phyloP scores from a whole-genome alignment of 169 alveolate species.

The Babesia bigemina region DNA sequence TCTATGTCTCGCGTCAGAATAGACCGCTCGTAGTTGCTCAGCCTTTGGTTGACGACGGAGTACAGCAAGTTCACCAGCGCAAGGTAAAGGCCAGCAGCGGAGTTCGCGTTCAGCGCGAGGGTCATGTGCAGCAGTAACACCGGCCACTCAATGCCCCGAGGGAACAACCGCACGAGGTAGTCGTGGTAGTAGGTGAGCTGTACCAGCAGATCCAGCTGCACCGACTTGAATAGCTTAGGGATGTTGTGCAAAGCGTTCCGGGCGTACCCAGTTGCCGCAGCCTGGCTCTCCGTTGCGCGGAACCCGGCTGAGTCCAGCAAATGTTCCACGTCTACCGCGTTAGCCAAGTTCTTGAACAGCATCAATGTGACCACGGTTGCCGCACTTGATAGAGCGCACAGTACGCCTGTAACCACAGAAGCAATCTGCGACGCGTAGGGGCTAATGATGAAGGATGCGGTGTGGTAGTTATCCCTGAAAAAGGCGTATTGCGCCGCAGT shows the following conservation, averaged over 20 bases:
- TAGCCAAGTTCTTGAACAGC: constrained; percentile 20
- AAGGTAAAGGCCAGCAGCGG: constrained; percentile 64
- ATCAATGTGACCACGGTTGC: constrained; percentile 19
- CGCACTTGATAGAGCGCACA: constrained; percentile 21
- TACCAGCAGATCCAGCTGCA: background rate
- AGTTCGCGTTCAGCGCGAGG: constrained; percentile 61
- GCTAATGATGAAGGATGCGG: constrained; percentile 54
- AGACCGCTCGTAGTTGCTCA: constrained; percentile 41
- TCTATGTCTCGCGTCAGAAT: constrained; percentile 33
- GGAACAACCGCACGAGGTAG: constrained; percentile 3
- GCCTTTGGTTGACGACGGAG: constrained; percentile 22
- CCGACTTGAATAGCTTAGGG: constrained; percentile 28
- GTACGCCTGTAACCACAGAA: constrained; percentile 4
- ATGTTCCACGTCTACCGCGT: constrained; percentile 50
- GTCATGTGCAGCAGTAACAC: constrained; percentile 38
- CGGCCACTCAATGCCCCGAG: constrained; percentile 55
- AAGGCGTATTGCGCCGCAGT: constrained; percentile 44
- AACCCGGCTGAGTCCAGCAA: constrained; percentile 39
- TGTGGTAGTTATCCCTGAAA: constrained; percentile 52
- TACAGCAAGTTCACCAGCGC: constrained; percentile 21
- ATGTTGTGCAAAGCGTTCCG: constrained; percentile 30
- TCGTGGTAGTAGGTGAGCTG: constrained; percentile 31
- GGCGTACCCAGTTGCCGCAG: constrained; percentile 26
- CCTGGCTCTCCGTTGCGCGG: constrained; percentile 40
- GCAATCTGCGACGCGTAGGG: constrained; percentile 18